Evolutionary conservation across 2,329 filamentous ascomycete species (phyloP).

Genomic region (Chalaropsis ovoidea): DNA sequence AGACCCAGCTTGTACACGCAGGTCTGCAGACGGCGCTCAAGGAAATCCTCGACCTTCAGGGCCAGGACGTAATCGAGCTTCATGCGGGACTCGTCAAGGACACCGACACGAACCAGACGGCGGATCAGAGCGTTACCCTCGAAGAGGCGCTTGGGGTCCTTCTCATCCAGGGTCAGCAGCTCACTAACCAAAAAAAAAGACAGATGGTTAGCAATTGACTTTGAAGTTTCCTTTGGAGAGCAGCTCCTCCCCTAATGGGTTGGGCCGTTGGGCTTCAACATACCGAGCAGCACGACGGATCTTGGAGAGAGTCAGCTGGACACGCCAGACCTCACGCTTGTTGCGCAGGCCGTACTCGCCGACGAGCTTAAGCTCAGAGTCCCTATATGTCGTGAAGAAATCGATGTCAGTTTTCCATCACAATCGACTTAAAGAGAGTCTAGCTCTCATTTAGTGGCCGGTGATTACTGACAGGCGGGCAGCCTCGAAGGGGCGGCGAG

Average conservation of each 20-base stretch:
- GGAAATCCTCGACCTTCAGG: constrained; percentile 98
- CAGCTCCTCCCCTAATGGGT: too few relatives aligned
- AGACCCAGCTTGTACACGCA: constrained; percentile 99
- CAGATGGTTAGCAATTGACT: constrained; percentile 18
- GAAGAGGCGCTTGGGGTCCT: constrained; percentile 99
- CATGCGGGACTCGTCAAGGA: constrained; percentile 99
- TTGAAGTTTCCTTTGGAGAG: neutral
- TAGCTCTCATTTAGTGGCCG: constrained; percentile 98
- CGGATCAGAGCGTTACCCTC: constrained; percentile 99
- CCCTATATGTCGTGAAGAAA: constrained; percentile 50
- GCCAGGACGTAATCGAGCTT: constrained; percentile 99
- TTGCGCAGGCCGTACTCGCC: constrained; percentile 99
- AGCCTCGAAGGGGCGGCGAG: constrained; percentile 96
- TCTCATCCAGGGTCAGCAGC: constrained; percentile 98
- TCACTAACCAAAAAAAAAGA: constrained; percentile 52
- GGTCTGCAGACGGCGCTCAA: constrained; percentile 99
- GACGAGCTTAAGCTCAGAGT: constrained; percentile 98
- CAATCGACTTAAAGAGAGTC: constrained; percentile 92
- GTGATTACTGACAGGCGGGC: constrained; percentile 95
- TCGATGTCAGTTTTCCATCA: constrained; percentile 57
- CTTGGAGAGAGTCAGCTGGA: constrained; percentile 98
- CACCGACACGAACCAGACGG: constrained; percentile 98
- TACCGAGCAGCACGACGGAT: constrained; percentile 99
- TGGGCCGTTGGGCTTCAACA: constrained; percentile 24
- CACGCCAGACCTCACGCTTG: constrained; percentile 99